Conservation (phyloP, 75 land plant genomes). For the Azolla pinnata region DNA sequence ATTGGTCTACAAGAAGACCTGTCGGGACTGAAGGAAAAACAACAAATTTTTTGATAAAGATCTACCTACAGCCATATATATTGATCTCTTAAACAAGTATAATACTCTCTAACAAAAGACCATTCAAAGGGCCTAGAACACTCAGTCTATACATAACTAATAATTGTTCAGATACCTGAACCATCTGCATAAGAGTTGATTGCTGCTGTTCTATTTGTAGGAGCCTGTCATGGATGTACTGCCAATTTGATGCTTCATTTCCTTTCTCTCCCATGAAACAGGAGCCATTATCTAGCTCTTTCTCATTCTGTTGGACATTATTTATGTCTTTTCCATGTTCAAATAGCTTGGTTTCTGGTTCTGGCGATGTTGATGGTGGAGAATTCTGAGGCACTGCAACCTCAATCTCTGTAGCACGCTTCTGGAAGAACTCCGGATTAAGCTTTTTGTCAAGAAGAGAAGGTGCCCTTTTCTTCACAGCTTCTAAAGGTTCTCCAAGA, state of each 20-base stretch:
- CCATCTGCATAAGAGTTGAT: constrained; percentile 25
- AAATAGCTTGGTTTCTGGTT: neutral
- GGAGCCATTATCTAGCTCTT: neutral
- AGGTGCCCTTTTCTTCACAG: constrained; percentile 59
- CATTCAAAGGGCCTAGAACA: no score
- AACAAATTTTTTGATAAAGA: no score
- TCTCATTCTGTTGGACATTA: neutral
- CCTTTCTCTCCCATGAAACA: no score
- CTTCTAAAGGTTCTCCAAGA: constrained; percentile 6
- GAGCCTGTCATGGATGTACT: constrained; percentile 13
- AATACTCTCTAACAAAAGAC: no score
- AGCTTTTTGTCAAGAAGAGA: constrained; percentile 69
- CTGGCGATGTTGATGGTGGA: constrained; percentile 14
- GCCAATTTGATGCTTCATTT: constrained; percentile 10
- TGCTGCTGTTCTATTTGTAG: constrained; percentile 22
- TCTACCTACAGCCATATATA: no score
- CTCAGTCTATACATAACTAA: neutral
- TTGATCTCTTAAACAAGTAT: no score
- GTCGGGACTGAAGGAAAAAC: no score
- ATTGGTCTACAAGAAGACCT: no score
- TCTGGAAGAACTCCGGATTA: constrained; percentile 86
- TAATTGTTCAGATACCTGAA: constrained; percentile 18
- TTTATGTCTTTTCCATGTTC: neutral
- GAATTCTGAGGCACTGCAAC: constrained; percentile 67
- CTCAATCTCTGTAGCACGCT: constrained; percentile 79